Base-by-base conservation (phyloP, 345 rosid genomes). In the Balakata baccata region DNA sequence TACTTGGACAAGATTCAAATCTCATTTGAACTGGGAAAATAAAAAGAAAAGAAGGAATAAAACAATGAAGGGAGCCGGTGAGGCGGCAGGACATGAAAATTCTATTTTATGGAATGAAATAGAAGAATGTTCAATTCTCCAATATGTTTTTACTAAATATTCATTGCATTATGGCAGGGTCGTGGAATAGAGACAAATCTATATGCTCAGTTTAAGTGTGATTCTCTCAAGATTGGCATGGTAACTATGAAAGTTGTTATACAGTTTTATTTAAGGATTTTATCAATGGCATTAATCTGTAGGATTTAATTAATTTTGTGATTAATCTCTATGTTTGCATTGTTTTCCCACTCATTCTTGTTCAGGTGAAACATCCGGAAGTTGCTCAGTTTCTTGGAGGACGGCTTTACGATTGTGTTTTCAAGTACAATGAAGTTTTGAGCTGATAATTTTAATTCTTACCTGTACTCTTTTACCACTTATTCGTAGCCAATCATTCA, bases 311-410 rank as follows among this genome's bases (percentile, higher is more conserved):
- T 49, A 20, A 71, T 68, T n/a, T 64, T 11, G 20, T 45, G 58
- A 62, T 22, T 3, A 41, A 25, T 58, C 29, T 41, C 50, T 39
- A 1, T 65, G 13, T 49, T 29, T 4, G 29, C 69, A 22, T 6
- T 51, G 29, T 56, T 57, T 61, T 18, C 38, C 23, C 7, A 11
- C 9, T 41, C 38, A 6, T 37, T 73, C 66, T 57, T 64, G 11
- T 59, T 76, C 85, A 96, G 99, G 99, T 96, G 69, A 96, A 96
- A 81, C 99, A 96, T 84, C 87, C 84, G 10, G 99, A 96, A 81
- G 99, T 96, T 76, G 98, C 98, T 11, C 92, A 96, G 86, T 96
- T 96, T 83, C 96, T 96, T 0, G 99, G 98, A 72, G 99, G 99
- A 47, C 82, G 96, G 80, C 96, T 96, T 46, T 96, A 96, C 9